Conservation (phyloP, 164 flowering plant species). For the Amborella trichopoda region DNA sequence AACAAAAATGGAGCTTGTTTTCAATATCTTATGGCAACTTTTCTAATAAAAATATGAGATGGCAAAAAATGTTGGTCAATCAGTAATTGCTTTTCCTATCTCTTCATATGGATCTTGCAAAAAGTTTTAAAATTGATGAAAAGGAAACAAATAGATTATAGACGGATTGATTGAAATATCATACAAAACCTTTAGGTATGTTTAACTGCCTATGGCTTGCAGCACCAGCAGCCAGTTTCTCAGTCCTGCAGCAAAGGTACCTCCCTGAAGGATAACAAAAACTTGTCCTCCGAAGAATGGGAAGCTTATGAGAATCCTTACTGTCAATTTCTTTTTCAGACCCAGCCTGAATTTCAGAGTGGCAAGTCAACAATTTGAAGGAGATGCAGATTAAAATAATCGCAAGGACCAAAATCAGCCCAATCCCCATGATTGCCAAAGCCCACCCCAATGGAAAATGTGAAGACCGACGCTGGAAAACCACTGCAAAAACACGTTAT, state of each 20-base stretch:
- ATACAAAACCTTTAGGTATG: conserved; percentile 54
- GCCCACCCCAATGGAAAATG: conserved; percentile 73
- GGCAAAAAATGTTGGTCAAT: too few relatives aligned
- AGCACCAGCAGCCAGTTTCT: conserved; percentile 40
- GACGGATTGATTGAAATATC: neutral
- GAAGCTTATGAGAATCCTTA: conserved; percentile 55
- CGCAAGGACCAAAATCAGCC: conserved; percentile 37
- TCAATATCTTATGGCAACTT: too few relatives aligned
- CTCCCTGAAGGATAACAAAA: conserved; percentile 83
- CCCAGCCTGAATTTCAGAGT: conserved; percentile 16
- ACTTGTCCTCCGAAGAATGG: conserved; percentile 62
- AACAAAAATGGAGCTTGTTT: too few relatives aligned
- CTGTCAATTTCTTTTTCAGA: conserved; percentile 35
- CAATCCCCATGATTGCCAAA: conserved; percentile 52
- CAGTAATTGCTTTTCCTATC: too few relatives aligned
- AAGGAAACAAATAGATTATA: neutral
- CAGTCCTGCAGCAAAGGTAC: conserved; percentile 34
- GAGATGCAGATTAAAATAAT: conserved; percentile 26
- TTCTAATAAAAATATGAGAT: too few relatives aligned
- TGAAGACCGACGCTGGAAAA: conserved; percentile 25
- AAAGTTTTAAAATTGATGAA: too few relatives aligned
- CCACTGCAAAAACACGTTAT: conserved; percentile 56
- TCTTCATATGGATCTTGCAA: too few relatives aligned
- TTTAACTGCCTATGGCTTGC: conserved; percentile 33
- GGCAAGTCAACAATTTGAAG: conserved; percentile 42